phyloP scores from a whole-genome alignment of 2,329 filamentous ascomycete species.

The Xylariaceae sp. region DNA sequence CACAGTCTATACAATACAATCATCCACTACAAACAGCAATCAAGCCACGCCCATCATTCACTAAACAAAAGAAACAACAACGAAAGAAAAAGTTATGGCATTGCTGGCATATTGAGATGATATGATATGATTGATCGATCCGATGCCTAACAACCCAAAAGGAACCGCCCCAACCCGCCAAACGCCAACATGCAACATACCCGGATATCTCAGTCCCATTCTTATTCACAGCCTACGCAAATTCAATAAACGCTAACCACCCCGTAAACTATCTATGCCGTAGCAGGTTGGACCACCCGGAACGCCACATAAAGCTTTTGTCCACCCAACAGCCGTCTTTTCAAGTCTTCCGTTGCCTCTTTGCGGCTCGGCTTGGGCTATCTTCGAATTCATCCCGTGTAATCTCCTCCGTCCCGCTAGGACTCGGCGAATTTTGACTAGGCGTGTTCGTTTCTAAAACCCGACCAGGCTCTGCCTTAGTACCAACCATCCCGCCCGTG shows the following conservation, averaged over 20 bases:
- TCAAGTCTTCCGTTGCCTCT: constrained; percentile 34
- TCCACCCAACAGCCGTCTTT: neutral
- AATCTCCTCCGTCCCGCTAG: constrained; percentile 50
- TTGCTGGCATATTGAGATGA: too few relatives aligned
- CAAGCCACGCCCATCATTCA: too few relatives aligned
- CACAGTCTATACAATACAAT: too few relatives aligned
- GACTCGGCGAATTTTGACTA: constrained; percentile 42
- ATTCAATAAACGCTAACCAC: constrained; percentile 11
- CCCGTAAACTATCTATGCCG: too few relatives aligned
- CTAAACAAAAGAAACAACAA: too few relatives aligned
- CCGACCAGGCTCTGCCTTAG: constrained; percentile 19
- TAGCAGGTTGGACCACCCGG: constrained; percentile 4
- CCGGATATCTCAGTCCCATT: constrained; percentile 4
- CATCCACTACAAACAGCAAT: too few relatives aligned
- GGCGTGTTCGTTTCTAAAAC: constrained; percentile 32
- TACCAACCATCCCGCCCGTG: constrained; percentile 9
- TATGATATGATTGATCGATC: neutral
- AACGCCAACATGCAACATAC: neutral
- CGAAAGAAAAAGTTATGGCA: too few relatives aligned
- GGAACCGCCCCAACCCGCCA: neutral
- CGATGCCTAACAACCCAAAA: neutral
- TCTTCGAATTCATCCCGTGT: constrained; percentile 40
- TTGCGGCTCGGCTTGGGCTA: constrained; percentile 31
- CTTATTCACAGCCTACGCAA: constrained; percentile 14
- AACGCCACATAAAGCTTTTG: constrained; percentile 15